Conservation (phyloP, 2,329 filamentous ascomycete species). For the Bipolaris sorokiniana region DNA sequence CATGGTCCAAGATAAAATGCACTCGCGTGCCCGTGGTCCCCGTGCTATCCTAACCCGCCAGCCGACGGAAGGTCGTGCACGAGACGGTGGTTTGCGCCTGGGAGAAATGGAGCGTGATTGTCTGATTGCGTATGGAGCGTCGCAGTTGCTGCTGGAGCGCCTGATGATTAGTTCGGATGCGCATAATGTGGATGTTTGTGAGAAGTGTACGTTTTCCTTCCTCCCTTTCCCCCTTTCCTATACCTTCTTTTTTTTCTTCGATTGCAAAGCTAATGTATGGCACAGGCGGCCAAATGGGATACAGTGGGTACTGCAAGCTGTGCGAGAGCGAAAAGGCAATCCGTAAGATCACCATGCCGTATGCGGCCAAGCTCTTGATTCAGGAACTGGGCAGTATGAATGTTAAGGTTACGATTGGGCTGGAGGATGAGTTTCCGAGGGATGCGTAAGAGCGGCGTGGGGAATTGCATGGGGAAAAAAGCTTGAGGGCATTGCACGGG, state of each 20-base stretch:
- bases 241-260: too few species aligned
- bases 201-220: slow-evolving; percentile 64
- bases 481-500: slow-evolving; percentile 1
- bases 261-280: too few species aligned
- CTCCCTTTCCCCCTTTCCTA: background rate
- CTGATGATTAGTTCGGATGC: slow-evolving; percentile 94
- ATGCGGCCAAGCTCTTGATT: slow-evolving; percentile 93
- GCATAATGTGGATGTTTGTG: slow-evolving; percentile 90
- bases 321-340: slow-evolving; percentile 86
- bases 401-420: slow-evolving; percentile 86
- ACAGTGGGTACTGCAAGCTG: slow-evolving; percentile 91
- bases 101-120: slow-evolving; percentile 99
- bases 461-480: background rate
- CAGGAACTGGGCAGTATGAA: slow-evolving; percentile 99
- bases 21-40: slow-evolving; percentile 88
- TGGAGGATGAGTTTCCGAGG: slow-evolving; percentile 88
- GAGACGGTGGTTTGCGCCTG: slow-evolving; percentile 88
- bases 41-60: slow-evolving; percentile 91
- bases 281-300: slow-evolving; percentile 80
- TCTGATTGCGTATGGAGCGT: slow-evolving; percentile 94
- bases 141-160: slow-evolving; percentile 87
- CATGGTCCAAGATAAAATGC: slow-evolving; percentile 99
- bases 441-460: slow-evolving; percentile 6
- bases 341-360: slow-evolving; percentile 93
- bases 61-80: slow-evolving; percentile 91